Conservation (phyloP, 345 rosid genomes). For the Aquilaria sinensis region DNA sequence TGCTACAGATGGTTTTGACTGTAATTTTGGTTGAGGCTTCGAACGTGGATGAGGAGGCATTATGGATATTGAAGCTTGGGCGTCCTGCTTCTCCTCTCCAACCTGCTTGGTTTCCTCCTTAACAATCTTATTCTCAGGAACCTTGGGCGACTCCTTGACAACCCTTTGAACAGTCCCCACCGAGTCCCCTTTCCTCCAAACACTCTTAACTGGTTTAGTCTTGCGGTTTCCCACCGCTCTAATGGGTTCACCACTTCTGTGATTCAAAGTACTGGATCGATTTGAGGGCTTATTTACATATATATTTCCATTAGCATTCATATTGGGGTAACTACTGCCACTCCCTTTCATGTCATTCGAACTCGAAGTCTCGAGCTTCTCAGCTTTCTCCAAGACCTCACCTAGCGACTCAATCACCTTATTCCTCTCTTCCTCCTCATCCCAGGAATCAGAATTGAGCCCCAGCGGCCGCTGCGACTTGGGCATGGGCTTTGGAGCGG, state of each 20-base stretch:
- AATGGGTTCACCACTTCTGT: slow-evolving; percentile 21
- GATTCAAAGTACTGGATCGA: slow-evolving; percentile 19
- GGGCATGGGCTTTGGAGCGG: slow-evolving; percentile 72
- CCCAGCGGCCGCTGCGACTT: slow-evolving; percentile 40
- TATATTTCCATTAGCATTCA: slow-evolving; percentile 9
- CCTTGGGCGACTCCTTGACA: slow-evolving; percentile 52
- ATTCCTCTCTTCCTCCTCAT: slow-evolving; percentile 49
- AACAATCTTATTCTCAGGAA: slow-evolving; percentile 16
- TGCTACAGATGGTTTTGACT: slow-evolving; percentile 62
- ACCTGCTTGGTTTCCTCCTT: slow-evolving; percentile 20
- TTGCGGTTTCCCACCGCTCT: slow-evolving; percentile 30
- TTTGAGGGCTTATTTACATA: slow-evolving; percentile 28
- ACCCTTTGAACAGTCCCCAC: slow-evolving; percentile 53
- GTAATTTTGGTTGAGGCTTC: slow-evolving; percentile 68
- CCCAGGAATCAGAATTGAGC: slow-evolving; percentile 33
- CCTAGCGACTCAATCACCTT: slow-evolving; percentile 79
- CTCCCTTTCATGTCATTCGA: slow-evolving; percentile 21
- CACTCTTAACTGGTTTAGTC: slow-evolving; percentile 77
- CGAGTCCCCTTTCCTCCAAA: slow-evolving; percentile 92
- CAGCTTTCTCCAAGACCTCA: slow-evolving; percentile 89
- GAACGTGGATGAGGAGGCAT: slow-evolving; percentile 49
- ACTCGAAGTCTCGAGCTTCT: slow-evolving; percentile 58
- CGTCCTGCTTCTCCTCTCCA: slow-evolving; percentile 25
- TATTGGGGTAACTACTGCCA: slow-evolving; percentile 5
- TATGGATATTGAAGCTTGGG: slow-evolving; percentile 29